Evolutionary conservation across 345 rosid species (phyloP).

Genomic region (Firmiana major): DNA sequence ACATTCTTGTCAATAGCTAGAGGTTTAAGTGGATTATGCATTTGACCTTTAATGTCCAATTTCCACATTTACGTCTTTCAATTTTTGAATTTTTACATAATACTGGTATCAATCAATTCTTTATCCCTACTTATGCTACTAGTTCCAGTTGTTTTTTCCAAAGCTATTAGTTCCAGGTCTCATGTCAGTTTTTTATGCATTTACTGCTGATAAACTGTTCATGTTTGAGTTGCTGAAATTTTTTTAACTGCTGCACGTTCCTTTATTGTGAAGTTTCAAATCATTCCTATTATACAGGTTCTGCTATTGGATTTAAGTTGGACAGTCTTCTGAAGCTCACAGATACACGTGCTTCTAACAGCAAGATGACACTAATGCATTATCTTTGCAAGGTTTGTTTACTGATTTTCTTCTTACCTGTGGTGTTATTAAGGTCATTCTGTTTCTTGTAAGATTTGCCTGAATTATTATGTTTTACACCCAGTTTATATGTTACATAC

Average conservation of each 20-base stretch:
- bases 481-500: conserved; percentile 4
- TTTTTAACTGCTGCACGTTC: conserved; percentile 3
- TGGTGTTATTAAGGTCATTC: not conserved
- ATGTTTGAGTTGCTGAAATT: not conserved
- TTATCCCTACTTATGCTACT: not conserved
- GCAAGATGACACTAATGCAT: conserved; percentile 98
- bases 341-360: conserved; percentile 88
- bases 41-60: not conserved
- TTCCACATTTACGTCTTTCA: not conserved
- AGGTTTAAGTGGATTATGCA: conserved; percentile 5
- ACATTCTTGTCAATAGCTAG: not conserved
- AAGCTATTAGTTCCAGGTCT: not conserved
- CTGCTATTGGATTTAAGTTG: conserved; percentile 97
- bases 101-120: not conserved
- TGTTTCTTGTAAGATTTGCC: not conserved
- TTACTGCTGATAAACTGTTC: conserved; percentile 7
- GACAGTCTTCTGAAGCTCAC: conserved; percentile 92
- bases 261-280: conserved; percentile 13
- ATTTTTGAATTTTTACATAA: not conserved
- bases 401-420: not conserved
- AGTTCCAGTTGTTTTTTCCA: not conserved
- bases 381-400: conserved; percentile 86
- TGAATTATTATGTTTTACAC: not conserved
- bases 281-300: conserved; percentile 50
- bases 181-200: not conserved